A percentile compares a stretch with the other conserved stretches of the same genome.
Evolutionary conservation across 1,284 basidiomycete species (phyloP).

Genomic region (Pholiota adiposa): DNA sequence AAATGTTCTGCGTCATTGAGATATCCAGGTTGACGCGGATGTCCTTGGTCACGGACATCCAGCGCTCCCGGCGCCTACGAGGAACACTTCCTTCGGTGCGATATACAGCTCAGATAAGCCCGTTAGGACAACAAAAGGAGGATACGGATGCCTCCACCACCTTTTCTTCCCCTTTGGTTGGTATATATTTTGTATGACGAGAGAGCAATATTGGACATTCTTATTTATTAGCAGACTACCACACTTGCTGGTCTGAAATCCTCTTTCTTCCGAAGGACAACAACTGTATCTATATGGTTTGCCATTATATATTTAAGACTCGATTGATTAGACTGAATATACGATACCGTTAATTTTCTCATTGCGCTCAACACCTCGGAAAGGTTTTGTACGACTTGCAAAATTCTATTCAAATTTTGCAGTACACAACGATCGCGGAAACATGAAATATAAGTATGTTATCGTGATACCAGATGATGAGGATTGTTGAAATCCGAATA

Average conservation of each 20-base stretch:
- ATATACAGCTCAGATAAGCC: constrained; percentile 12
- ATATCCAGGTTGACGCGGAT: neutral
- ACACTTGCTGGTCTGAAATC: too few relatives aligned
- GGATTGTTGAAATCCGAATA: constrained; percentile 70
- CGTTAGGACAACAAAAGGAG: constrained; percentile 14
- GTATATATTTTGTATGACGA: constrained; percentile 6
- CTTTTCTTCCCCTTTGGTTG: neutral
- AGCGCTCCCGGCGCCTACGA: neutral
- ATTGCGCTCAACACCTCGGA: neutral
- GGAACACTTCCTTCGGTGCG: constrained; percentile 9
- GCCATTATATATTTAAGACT: too few relatives aligned
- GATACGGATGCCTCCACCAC: constrained; percentile 1
- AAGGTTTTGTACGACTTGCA: neutral
- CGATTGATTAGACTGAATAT: too few relatives aligned
- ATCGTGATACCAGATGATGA: constrained; percentile 27
- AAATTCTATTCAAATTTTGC: neutral
- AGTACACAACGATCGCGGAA: constrained; percentile 5
- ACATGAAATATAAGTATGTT: constrained; percentile 4
- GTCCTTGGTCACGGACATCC: neutral
- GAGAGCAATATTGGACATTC: constrained; percentile 1
- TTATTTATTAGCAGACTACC: neutral
- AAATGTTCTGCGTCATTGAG: neutral
- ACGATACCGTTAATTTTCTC: neutral
- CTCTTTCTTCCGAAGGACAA: neutral
- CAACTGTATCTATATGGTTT: too few relatives aligned